Evolutionary conservation across 192 early-diverging fungal genomes (phyloP).

Genomic region (Phycomyces nitens): DNA sequence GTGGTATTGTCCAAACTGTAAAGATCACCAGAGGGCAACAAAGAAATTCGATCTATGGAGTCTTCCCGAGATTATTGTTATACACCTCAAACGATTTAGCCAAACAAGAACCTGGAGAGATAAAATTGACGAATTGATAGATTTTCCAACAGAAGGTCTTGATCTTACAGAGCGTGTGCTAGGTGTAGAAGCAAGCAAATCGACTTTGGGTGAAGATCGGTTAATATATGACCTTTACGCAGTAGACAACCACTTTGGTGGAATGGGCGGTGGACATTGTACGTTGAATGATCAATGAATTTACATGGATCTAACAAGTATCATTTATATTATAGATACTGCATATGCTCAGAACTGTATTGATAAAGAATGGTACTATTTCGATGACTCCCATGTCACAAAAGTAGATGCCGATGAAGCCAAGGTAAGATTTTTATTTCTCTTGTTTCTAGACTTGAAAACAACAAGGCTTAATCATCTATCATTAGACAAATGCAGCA

Average conservation of each 20-base stretch:
- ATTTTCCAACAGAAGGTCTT: slow-evolving; percentile 63
- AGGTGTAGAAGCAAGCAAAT: slow-evolving; percentile 10
- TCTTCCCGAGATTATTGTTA: slow-evolving; percentile 73
- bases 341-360: slow-evolving; percentile 69
- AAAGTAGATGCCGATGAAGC: slow-evolving; percentile 25
- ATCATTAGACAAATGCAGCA: slow-evolving; percentile 48
- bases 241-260: slow-evolving; percentile 82
- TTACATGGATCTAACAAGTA: background rate
- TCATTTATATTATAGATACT: slow-evolving; percentile 46
- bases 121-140: slow-evolving; percentile 71
- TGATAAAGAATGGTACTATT: slow-evolving; percentile 74
- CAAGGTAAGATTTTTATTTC: slow-evolving; percentile 26
- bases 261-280: slow-evolving; percentile 79
- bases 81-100: slow-evolving; percentile 82
- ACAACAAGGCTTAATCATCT: too few species aligned
- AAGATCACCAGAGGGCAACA: slow-evolving; percentile 69
- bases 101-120: slow-evolving; percentile 61
- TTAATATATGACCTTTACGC: slow-evolving; percentile 68
- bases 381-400: slow-evolving; percentile 71
- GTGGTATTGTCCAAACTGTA: slow-evolving; percentile 78
- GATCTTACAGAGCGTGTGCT: slow-evolving; percentile 55
- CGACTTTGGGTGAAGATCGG: slow-evolving; percentile 18
- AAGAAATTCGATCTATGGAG: slow-evolving; percentile 82
- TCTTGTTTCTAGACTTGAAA: too few species aligned
- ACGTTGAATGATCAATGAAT: slow-evolving; percentile 4